phyloP scores from a whole-genome alignment of 306 rosid species.

The Cicer pinnatifidum region DNA sequence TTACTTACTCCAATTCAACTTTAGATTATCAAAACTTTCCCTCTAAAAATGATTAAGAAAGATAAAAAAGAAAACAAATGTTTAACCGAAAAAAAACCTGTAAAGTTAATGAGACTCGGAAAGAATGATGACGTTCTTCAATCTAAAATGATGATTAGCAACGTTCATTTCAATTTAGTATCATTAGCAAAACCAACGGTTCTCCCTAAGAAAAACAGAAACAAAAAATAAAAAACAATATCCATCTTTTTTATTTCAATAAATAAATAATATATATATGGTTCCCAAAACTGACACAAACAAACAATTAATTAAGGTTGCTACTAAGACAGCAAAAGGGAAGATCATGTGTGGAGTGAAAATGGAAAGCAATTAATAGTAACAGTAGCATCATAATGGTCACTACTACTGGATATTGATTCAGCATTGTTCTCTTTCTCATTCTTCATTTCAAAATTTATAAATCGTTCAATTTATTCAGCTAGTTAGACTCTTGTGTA shows the following conservation, averaged over 20 bases:
- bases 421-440: not conserved
- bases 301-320: not conserved
- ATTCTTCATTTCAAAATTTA: not conserved
- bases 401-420: not conserved
- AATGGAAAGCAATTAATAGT: not conserved
- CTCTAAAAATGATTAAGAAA: too few species aligned
- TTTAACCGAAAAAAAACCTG: not conserved
- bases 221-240: not conserved
- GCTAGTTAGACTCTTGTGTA: not conserved
- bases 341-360: not conserved
- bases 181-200: constrained; percentile 1
- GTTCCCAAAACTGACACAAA: constrained; percentile 1
- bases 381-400: constrained; percentile 28
- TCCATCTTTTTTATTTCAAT: not conserved
- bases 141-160: not conserved
- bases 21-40: too few species aligned
- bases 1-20: too few species aligned
- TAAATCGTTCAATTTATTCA: not conserved
- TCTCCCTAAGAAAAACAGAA: not conserved
- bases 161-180: not conserved
- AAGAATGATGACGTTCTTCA: not conserved
- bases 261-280: not conserved
- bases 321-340: not conserved
- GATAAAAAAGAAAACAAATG: not conserved
- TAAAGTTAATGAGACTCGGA: constrained; percentile 1